Base-by-base conservation (phyloP, 768 basidiomycete genomes). In the Lactarius sanguifluus region DNA sequence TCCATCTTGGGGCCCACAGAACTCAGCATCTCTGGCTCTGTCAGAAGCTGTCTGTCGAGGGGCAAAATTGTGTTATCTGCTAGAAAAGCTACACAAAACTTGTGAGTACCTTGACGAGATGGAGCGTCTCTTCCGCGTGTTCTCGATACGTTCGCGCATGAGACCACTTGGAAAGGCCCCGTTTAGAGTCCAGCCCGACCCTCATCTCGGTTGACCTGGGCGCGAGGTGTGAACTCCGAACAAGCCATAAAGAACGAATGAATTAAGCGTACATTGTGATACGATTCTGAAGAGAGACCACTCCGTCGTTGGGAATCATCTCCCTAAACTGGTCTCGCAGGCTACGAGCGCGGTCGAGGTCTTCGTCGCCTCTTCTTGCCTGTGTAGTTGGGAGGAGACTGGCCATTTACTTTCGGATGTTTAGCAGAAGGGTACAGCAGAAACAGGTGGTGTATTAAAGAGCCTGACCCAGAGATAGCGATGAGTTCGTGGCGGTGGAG, bases 61-160 rank as follows among this genome's bases (percentile, higher is more conserved):
- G 34, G 20, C 1, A 1, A 3, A 3, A 1, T 32, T 16, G 15
- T 10, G 43, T n/a, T 36, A 47, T 20, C 18, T n/a, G 8, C 23
- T 34, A 2, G 50, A 41, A 36, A 36, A 9, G 30, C 30, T 30
- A 47, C 28, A 47, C 12, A n/a, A 40, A 30, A 36, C 25, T 23
- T 32, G 41, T 47, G 28, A 23, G 20, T 32, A 64, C 63, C 57
- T 47, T 64, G 57, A 47, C 34, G 57, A 58, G 6, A n/a, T 40
- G 63, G 34, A 50, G 18, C 16, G 63, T 64, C 30, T 64, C 63
- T 50, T 64, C 28, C 8, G 63, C 57, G 34, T 58, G 57, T 40
- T 57, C 38, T 36, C 56, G 57, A 58, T 64, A 64, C 0, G 34
- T 25, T 45, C 55, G 56, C 25, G 63, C 64, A 25, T 59, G 64